A percentile compares a stretch with the other conserved stretches of the same genome.
Conservation (phyloP, 768 basidiomycete genomes). For the Tylopilus subfusipes region DNA sequence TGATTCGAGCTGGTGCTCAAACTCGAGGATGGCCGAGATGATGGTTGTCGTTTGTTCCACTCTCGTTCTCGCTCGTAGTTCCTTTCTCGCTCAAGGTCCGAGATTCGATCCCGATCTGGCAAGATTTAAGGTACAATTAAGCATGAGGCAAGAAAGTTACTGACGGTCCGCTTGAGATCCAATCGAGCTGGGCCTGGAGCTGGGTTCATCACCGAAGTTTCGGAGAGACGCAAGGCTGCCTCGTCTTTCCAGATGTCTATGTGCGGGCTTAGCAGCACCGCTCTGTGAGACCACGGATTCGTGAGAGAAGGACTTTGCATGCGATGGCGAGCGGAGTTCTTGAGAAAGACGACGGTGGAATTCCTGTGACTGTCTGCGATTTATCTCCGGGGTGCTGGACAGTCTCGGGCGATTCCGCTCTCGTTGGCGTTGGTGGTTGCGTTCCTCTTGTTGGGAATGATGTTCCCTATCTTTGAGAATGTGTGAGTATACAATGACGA, state of each 20-base stretch:
- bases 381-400: slow-evolving; percentile 24
- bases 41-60: slow-evolving; percentile 49
- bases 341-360: slow-evolving; percentile 26
- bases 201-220: slow-evolving; percentile 40
- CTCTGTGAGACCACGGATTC: slow-evolving; percentile 13
- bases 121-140: background rate
- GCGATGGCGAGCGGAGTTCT: slow-evolving; percentile 27
- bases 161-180: slow-evolving; percentile 53
- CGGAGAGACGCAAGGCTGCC: slow-evolving; percentile 41
- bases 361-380: slow-evolving; percentile 28
- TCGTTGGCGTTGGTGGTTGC: slow-evolving; percentile 42
- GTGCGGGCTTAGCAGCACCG: slow-evolving; percentile 4
- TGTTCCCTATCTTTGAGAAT: slow-evolving; percentile 27
- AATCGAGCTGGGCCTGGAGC: slow-evolving; percentile 43
- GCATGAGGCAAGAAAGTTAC: slow-evolving; percentile 19
- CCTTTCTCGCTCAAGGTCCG: slow-evolving; percentile 42
- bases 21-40: slow-evolving; percentile 43
- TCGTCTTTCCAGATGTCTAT: slow-evolving; percentile 22
- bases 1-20: slow-evolving; percentile 36
- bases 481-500: background rate
- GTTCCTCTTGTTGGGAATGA: slow-evolving; percentile 30
- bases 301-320: slow-evolving; percentile 17
- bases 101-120: slow-evolving; percentile 44
- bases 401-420: slow-evolving; percentile 43
- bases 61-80: slow-evolving; percentile 48